Base-by-base conservation (phyloP, 2,329 filamentous ascomycete genomes). In the Mycosphaerelloides madeirae region DNA sequence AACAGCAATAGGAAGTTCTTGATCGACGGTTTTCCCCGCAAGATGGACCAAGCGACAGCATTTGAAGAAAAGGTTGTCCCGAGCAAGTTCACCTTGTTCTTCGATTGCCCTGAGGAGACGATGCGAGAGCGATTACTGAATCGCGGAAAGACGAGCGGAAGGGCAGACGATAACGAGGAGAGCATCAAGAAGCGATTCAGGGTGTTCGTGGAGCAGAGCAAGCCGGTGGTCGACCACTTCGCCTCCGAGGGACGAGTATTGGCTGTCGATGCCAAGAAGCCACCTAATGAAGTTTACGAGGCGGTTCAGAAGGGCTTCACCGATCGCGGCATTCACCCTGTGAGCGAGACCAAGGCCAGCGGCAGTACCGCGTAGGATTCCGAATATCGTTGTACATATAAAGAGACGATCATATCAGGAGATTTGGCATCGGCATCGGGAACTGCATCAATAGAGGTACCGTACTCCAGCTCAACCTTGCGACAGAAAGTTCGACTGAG, bases 141-240 rank as follows among this genome's bases (percentile, higher is more conserved):
- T 73, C 79, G 91, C 39, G 93, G 91, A 51, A 87, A 95, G 81
- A 97, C 91, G 13, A 90, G 85, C 62, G 93, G 93, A 32, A 79
- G 93, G 53, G 75, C 84, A 39, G 93, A 98, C 68, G 93, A 98
- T 72, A 98, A 98, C 65, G 84, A 82, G 44, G 93, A 95, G 70
- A 89, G 83, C 62, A 98, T 97, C 67, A 84, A 86, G 73, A 98
- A 98, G 83, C 80, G 93, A 45, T 98, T 98, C 77, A 83, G 81
- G 64, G 90, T 85, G 3, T 98, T 97, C 64, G 74, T 94, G 59
- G 89, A 97, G 70, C 95, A 89, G 2, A 95, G 88, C 71, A 96
- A 97, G 91, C 93, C 93, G 19, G 93, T 97, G 36, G 88, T 98
- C 43, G 78, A 95, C 57, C 80, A 87, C 65, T 97, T 85, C 66